Conservation (phyloP, 1,284 basidiomycete genomes). For the Exsudoporus floridanus region DNA sequence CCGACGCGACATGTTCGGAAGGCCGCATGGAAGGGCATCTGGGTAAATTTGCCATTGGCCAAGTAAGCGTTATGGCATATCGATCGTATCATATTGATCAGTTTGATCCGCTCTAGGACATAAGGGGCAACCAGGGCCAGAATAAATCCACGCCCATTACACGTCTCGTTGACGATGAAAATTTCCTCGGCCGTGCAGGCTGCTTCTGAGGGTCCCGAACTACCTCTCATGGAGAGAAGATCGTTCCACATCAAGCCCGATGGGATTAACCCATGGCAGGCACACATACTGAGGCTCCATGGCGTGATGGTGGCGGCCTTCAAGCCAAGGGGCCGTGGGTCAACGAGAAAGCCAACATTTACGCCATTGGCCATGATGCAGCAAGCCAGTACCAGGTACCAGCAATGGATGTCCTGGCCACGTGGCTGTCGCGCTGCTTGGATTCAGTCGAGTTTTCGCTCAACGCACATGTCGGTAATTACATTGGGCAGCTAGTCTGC, state of each 20-base stretch:
- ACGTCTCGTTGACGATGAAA: not conserved
- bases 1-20: conserved; percentile 27
- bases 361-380: too few relatives aligned
- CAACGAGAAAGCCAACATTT: too few relatives aligned
- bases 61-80: conserved; percentile 6
- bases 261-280: too few relatives aligned
- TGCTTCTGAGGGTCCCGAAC: not conserved
- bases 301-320: too few relatives aligned
- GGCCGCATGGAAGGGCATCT: conserved; percentile 12
- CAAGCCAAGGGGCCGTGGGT: too few relatives aligned
- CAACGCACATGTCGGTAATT: not conserved
- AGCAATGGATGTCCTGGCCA: not conserved
- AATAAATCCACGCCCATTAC: too few relatives aligned
- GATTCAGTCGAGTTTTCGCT: too few relatives aligned
- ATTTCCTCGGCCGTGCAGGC: not conserved
- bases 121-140: too few relatives aligned
- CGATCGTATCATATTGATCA: not conserved
- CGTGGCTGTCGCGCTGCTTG: not conserved
- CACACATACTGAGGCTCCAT: too few relatives aligned
- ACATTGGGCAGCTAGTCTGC: not conserved
- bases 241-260: not conserved
- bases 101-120: conserved; percentile 7
- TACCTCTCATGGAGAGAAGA: not conserved
- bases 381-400: too few relatives aligned
- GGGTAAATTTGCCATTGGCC: conserved; percentile 31